These are phyloP conservation scores for Alternaria ethzedia DNA, from an alignment of 2,329 filamentous ascomycete genomes.

Conservation along the genomic window DNA sequence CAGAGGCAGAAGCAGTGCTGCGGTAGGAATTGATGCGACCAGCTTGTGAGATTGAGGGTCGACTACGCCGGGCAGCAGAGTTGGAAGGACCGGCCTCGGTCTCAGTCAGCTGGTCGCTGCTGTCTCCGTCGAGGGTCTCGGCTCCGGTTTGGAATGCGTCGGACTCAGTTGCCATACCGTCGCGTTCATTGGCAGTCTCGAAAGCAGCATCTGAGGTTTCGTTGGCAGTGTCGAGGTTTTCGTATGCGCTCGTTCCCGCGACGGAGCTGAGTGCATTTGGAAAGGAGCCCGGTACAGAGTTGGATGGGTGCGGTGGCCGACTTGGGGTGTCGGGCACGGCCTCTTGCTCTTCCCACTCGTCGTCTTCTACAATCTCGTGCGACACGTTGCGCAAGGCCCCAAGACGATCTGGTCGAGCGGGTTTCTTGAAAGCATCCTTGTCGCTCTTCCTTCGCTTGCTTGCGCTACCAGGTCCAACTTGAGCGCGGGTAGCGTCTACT, in stretches of 20 bases:
- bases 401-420: conserved; percentile 72
- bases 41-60: conserved; percentile 54
- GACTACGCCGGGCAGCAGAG: conserved; percentile 43
- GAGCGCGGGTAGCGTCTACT: conserved; percentile 71
- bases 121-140: conserved; percentile 73
- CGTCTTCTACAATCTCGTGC: conserved; percentile 81
- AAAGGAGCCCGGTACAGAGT: conserved; percentile 40
- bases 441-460: conserved; percentile 63
- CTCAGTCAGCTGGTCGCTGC: conserved; percentile 82
- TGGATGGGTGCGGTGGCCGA: conserved; percentile 41
- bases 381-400: conserved; percentile 74
- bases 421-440: conserved; percentile 75
- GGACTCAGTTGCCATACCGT: conserved; percentile 74
- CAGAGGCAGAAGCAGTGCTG: conserved; percentile 88
- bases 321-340: conserved; percentile 63
- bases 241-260: conserved; percentile 56
- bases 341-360: conserved; percentile 82
- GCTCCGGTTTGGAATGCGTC: conserved; percentile 95
- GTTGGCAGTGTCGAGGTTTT: conserved; percentile 81
- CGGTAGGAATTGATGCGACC: conserved; percentile 73
- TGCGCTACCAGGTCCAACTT: conserved; percentile 51
- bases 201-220: conserved; percentile 70
- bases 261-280: conserved; percentile 43
- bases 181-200: conserved; percentile 78
- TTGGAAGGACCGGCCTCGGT: conserved; percentile 67